A percentile compares a stretch with the other conserved stretches of the same genome.
phyloP scores from a whole-genome alignment of 164 flowering plant genomes.

The Amborella trichopoda region DNA sequence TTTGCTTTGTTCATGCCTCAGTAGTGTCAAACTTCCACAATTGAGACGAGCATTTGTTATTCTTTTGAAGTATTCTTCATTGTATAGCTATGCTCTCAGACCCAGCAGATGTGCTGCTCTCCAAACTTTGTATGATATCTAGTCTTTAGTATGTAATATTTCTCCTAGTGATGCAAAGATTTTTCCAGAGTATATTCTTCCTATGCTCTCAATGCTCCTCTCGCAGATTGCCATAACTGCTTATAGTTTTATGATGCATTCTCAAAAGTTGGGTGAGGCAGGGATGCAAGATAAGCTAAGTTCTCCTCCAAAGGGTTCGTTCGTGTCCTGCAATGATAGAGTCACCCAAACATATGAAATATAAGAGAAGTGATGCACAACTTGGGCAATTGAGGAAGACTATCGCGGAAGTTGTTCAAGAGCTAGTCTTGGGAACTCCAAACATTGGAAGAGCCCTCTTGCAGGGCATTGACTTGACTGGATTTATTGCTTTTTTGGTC shows the following conservation, averaged over 20 bases:
- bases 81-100: conserved; percentile 93
- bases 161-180: conserved; percentile 99
- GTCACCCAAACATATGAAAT: conserved; percentile 26
- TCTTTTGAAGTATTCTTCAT: conserved; percentile 53
- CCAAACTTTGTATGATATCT: conserved; percentile 79
- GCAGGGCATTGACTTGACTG: conserved; percentile 70
- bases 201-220: conserved; percentile 95
- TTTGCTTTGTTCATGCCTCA: conserved; percentile 86
- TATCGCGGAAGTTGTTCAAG: conserved; percentile 88
- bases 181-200: conserved; percentile 93
- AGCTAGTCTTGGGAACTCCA: conserved; percentile 97
- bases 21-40: conserved; percentile 87
- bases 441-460: conserved; percentile 90
- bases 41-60: conserved; percentile 75
- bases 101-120: conserved; percentile 87
- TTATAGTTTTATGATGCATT: conserved; percentile 72
- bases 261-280: conserved; percentile 61
- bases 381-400: conserved; percentile 76
- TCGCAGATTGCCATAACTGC: conserved; percentile 88
- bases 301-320: conserved; percentile 24
- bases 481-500: conserved; percentile 89
- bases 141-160: conserved; percentile 81
- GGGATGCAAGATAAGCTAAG: conserved; percentile 68
- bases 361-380: conserved; percentile 39
- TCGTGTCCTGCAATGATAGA: conserved; percentile 20